Base-by-base conservation (phyloP, 495 filamentous ascomycete species). In the Choiromyces venosus region DNA sequence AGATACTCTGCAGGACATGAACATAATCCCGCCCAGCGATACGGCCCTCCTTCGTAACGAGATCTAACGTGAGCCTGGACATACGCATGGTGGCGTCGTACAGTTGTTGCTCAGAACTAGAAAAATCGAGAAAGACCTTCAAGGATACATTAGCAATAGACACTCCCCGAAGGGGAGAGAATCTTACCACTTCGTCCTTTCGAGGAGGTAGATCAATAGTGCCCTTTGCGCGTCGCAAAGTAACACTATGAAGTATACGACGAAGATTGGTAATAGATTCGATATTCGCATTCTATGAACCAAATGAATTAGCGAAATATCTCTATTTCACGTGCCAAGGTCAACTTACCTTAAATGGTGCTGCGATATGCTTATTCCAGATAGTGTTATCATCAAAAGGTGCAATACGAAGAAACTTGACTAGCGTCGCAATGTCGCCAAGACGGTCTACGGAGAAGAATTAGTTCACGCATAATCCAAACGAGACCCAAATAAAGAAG, bases 221-320 rank as follows among this genome's bases (percentile, higher is more conserved):
- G 81, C 97, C 93, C 82, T 99, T 99, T 65, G 94, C 84, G 36
- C 95, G 91, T n/a, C 95, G 90, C 33, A 99, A 84, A 0, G 95
- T 97, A 71, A 99, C 90, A 52, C 91, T 94, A 78, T 97, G 92
- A 21, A 99, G 92, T 29, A 99, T 86, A n/a, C 97, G 86, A 21
- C 93, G 92, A 44, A 99, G 85, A 80, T 93, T 95, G 19, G 91
- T 87, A 8, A 97, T 84, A 66, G 93, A 92, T 38, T 92, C 90
- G 4, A 92, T 88, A 76, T 97, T 89, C 19, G 91, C 93, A 46
- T 69, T 71, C 75, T 77, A 77, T 33, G 66, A 4, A 46, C 52
- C 14, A 42, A 72, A 72, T 66, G 44, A 77, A 42, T 36, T 37
- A 29, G 44, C 21, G n/a, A 25, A 12, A 36, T 71, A 52, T 40